A percentile compares a stretch with the other conserved stretches of the same genome.
Evolutionary conservation across 2,329 filamentous ascomycete genomes (phyloP).

Genomic region (Bipolaris cookei): DNA sequence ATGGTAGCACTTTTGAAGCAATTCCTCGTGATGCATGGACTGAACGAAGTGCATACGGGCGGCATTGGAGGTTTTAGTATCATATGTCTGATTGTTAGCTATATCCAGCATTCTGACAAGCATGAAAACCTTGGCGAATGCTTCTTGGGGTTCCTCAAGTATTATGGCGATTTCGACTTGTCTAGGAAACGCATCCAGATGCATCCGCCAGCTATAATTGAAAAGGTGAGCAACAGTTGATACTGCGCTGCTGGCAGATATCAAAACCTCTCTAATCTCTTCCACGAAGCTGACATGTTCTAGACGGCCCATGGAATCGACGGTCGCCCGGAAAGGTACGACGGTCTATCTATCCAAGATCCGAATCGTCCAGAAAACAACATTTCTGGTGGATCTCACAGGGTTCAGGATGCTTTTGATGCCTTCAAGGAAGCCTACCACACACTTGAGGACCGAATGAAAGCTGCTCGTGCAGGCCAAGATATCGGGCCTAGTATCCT

Average conservation of each 20-base stretch:
- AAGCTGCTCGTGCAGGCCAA: slow-evolving; percentile 26
- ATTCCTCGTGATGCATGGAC: slow-evolving; percentile 82
- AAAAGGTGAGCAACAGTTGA: slow-evolving; percentile 66
- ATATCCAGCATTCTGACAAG: slow-evolving; percentile 71
- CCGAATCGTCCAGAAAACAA: slow-evolving; percentile 87
- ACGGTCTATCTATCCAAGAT: slow-evolving; percentile 86
- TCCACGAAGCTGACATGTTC: slow-evolving; percentile 15
- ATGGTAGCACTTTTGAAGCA: slow-evolving; percentile 92
- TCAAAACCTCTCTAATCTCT: background rate
- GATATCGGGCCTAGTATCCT: slow-evolving; percentile 64
- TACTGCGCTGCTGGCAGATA: background rate
- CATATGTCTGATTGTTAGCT: slow-evolving; percentile 89
- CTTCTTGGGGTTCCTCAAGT: slow-evolving; percentile 84
- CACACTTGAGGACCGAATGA: slow-evolving; percentile 60
- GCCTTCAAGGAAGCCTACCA: slow-evolving; percentile 64
- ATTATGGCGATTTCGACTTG: slow-evolving; percentile 86
- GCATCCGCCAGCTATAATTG: slow-evolving; percentile 71
- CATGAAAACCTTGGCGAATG: slow-evolving; percentile 73
- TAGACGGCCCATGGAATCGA: slow-evolving; percentile 36
- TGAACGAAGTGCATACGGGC: slow-evolving; percentile 90
- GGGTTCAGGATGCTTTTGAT: slow-evolving; percentile 70
- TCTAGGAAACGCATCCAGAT: slow-evolving; percentile 74
- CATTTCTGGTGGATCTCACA: slow-evolving; percentile 83
- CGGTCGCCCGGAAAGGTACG: slow-evolving; percentile 42
- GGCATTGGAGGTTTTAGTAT: slow-evolving; percentile 93